Percentiles rank a stretch among this genome's conserved stretches.
phyloP scores from a whole-genome alignment of 202 grass and related monocot genomes.

The Eragrostis tef region DNA sequence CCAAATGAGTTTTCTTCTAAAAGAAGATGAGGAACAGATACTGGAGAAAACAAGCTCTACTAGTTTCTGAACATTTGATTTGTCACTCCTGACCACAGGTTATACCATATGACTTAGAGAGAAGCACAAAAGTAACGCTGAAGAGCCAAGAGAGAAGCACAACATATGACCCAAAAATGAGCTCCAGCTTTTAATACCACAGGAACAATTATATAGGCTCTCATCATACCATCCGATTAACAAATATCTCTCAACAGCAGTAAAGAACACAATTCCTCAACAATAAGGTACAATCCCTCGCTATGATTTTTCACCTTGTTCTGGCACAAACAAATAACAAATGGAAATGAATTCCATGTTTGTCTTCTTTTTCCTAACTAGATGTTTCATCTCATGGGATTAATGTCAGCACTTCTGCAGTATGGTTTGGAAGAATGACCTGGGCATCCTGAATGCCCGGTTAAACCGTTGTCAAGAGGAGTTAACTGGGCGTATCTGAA shows the following conservation, averaged over 20 bases:
- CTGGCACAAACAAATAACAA: constrained; percentile 51
- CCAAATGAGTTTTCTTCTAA: neutral
- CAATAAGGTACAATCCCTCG: constrained; percentile 48
- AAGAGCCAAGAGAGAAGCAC: neutral
- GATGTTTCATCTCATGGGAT: constrained; percentile 40
- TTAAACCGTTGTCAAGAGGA: constrained; percentile 36
- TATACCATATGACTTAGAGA: too few species aligned
- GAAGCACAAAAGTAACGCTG: neutral
- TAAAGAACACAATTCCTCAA: constrained; percentile 41
- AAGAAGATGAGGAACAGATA: too few species aligned
- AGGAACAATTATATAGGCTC: neutral
- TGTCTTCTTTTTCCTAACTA: constrained; percentile 47
- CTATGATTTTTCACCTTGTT: constrained; percentile 41
- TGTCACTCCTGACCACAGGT: too few species aligned
- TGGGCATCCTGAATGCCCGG: constrained; percentile 38
- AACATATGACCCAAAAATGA: constrained; percentile 11
- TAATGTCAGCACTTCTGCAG: constrained; percentile 46
- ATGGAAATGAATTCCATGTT: constrained; percentile 52
- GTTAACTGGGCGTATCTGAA: constrained; percentile 44
- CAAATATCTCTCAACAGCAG: constrained; percentile 36
- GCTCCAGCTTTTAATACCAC: neutral
- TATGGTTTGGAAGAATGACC: constrained; percentile 44
- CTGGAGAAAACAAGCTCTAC: too few species aligned
- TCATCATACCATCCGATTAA: constrained; percentile 32
- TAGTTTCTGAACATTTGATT: too few species aligned